These are phyloP conservation scores for Parathielavia hyrcaniae DNA, from an alignment of 495 filamentous ascomycete species.

Conservation along the genomic window DNA sequence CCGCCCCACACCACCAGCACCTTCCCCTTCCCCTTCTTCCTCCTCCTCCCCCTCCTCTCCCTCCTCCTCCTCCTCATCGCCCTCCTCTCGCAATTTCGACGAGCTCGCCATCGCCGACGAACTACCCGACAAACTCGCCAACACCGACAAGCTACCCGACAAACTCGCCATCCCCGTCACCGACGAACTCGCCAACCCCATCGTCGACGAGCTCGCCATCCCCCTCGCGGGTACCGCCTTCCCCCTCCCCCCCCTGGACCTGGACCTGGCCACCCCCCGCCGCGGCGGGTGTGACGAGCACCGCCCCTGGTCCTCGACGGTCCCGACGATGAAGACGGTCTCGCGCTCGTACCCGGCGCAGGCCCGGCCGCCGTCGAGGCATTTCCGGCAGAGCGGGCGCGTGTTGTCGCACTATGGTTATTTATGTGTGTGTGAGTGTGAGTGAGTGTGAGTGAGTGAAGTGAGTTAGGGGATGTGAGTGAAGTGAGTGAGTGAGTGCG, in stretches of 20 bases:
- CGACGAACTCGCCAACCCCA: background rate
- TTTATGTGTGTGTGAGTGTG: too few relatives aligned
- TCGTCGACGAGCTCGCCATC: background rate
- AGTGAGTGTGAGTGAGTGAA: background rate
- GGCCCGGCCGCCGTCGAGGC: conserved; percentile 55
- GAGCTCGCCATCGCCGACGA: background rate
- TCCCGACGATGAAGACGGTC: conserved; percentile 47
- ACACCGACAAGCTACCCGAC: too few relatives aligned
- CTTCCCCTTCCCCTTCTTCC: background rate
- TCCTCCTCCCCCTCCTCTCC: background rate
- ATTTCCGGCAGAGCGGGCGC: conserved; percentile 57
- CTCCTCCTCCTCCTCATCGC: too few relatives aligned
- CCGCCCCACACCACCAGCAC: too few relatives aligned
- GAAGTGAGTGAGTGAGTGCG: too few relatives aligned
- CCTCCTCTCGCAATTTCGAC: too few relatives aligned
- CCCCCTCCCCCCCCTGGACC: too few relatives aligned
- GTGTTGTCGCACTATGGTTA: conserved; percentile 59
- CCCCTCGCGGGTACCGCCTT: background rate
- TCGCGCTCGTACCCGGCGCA: conserved; percentile 57
- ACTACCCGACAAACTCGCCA: too few relatives aligned
- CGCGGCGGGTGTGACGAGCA: conserved; percentile 44
- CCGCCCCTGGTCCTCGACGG: conserved; percentile 39
- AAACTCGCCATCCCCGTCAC: background rate
- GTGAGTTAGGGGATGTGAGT: too few relatives aligned
- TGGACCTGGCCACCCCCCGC: conserved; percentile 30